These are phyloP conservation scores for Turritis glabra DNA, from an alignment of 345 rosid species.

Conservation along the genomic window DNA sequence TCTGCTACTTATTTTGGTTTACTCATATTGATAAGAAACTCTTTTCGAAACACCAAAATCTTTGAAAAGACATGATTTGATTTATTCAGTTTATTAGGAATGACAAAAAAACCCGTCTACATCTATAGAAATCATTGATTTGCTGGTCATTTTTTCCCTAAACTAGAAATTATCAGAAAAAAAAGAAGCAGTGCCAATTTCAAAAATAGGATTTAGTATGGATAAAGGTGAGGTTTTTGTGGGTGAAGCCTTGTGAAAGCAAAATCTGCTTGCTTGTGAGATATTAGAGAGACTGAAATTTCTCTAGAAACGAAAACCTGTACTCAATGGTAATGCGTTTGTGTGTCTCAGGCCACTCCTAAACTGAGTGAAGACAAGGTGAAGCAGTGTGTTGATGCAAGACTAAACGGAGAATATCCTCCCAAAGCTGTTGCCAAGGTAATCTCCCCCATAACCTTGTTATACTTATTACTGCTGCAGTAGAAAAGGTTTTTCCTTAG, in stretches of 20 bases:
- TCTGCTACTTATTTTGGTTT: conserved; percentile 2
- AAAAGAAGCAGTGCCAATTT: not conserved
- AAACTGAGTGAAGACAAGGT: conserved; percentile 81
- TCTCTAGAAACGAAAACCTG: not conserved
- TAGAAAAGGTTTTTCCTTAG: conserved; percentile 1
- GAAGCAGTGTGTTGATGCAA: conserved; percentile 73
- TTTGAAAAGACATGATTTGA: not conserved
- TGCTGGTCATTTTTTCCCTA: not conserved
- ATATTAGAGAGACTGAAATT: conserved; percentile 10
- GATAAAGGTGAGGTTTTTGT: not conserved
- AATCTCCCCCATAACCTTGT: not conserved
- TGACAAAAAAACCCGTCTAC: not conserved
- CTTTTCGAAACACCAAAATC: not conserved
- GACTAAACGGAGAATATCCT: conserved; percentile 71
- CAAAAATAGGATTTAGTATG: not conserved
- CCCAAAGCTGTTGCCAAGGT: conserved; percentile 85
- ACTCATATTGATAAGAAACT: not conserved
- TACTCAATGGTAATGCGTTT: not conserved
- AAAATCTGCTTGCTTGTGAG: conserved; percentile 3
- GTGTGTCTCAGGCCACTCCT: conserved; percentile 68
- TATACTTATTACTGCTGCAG: conserved; percentile 2
- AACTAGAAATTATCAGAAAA: not conserved
- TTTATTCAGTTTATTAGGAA: not conserved
- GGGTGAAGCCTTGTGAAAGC: not conserved
- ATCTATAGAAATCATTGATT: not conserved